Conservation (phyloP, 331 rosid species). For the Telfairia occidentalis region DNA sequence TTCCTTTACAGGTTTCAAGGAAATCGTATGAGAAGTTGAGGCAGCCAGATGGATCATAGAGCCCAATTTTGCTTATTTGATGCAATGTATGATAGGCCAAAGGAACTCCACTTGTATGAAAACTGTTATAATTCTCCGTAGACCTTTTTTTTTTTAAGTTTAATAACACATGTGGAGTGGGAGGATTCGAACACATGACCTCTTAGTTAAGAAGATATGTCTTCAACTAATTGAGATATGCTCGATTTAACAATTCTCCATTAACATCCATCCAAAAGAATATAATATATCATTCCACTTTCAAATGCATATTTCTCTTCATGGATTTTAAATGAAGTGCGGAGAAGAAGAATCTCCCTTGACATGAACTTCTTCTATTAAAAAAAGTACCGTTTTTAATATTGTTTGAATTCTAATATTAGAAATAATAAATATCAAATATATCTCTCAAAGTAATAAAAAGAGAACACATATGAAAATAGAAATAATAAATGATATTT, state of each 20-base stretch:
- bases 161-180: too few relatives aligned
- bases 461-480: neutral
- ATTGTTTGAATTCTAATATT: neutral
- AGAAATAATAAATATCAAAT: neutral
- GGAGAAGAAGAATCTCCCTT: too few relatives aligned
- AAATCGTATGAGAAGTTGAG: constrained; percentile 19
- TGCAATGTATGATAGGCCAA: neutral
- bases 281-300: neutral
- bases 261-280: neutral
- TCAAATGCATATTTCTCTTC: neutral
- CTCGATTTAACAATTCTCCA: too few relatives aligned
- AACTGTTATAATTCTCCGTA: neutral
- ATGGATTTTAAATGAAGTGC: too few relatives aligned
- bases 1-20: constrained; percentile 22
- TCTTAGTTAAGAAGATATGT: too few relatives aligned
- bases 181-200: too few relatives aligned
- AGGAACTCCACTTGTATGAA: neutral
- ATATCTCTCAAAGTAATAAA: neutral
- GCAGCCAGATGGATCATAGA: constrained; percentile 11
- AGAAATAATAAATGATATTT: neutral
- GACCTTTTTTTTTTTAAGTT: too few relatives aligned
- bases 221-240: too few relatives aligned
- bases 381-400: too few relatives aligned
- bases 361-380: too few relatives aligned
- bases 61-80: neutral